phyloP scores from a whole-genome alignment of 768 basidiomycete species.

The Lyophyllum shimeji region DNA sequence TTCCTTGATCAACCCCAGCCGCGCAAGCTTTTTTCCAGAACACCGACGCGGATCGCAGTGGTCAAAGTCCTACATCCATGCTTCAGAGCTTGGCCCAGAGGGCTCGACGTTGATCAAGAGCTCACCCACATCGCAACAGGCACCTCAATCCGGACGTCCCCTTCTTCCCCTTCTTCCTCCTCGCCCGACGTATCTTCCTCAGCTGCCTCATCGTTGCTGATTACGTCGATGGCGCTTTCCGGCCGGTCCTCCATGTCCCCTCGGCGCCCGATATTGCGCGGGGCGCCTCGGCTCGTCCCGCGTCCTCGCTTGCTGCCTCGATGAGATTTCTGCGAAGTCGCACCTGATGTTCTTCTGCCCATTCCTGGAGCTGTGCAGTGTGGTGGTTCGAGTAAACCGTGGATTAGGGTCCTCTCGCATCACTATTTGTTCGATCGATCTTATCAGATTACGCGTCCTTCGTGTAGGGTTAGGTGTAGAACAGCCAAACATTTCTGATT shows the following conservation, averaged over 20 bases:
- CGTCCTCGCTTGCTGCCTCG: constrained; percentile 39
- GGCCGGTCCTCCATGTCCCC: constrained; percentile 43
- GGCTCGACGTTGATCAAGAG: constrained; percentile 13
- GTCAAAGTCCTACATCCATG: constrained; percentile 76
- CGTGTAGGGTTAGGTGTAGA: too few relatives aligned
- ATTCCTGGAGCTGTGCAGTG: constrained; percentile 17
- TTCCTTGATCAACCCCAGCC: constrained; percentile 81
- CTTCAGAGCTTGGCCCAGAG: neutral
- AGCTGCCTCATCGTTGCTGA: constrained; percentile 36
- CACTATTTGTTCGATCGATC: neutral
- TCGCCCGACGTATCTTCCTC: constrained; percentile 26
- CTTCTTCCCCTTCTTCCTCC: constrained; percentile 28
- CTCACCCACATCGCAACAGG: constrained; percentile 97
- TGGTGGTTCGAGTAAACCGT: neutral
- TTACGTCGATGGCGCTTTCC: constrained; percentile 55
- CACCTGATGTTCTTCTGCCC: constrained; percentile 41
- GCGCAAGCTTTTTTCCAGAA: constrained; percentile 85
- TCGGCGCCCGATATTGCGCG: constrained; percentile 10
- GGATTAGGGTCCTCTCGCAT: neutral
- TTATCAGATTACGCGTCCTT: neutral
- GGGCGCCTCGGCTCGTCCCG: constrained; percentile 23
- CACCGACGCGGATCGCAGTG: constrained; percentile 91
- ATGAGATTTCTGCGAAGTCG: constrained; percentile 25
- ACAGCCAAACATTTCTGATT: too few relatives aligned
- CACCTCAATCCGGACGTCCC: constrained; percentile 48